Percentiles rank a stretch among this genome's conserved stretches.
Conservation (phyloP, 2,329 filamentous ascomycete species). For the Xylaria polymorpha region DNA sequence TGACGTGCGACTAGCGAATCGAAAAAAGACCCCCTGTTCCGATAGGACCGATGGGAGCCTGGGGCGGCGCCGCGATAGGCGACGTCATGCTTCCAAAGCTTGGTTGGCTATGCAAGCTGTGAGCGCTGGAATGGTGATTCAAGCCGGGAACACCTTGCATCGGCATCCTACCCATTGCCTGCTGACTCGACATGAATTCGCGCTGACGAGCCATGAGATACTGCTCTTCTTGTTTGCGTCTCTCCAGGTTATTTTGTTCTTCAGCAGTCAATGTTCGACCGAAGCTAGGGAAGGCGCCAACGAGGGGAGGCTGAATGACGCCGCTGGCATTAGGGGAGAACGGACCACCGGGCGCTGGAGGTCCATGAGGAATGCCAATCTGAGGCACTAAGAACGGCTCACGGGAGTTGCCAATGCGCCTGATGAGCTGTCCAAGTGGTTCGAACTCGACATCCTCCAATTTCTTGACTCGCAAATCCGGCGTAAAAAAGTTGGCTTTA, state of each 20-base stretch:
- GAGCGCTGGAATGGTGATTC: slow-evolving; percentile 93
- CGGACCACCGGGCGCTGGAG: slow-evolving; percentile 65
- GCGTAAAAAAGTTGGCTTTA: slow-evolving; percentile 96
- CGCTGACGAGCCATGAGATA: slow-evolving; percentile 96
- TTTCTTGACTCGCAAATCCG: slow-evolving; percentile 94
- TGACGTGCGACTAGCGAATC: slow-evolving; percentile 65
- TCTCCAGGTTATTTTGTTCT: slow-evolving; percentile 96
- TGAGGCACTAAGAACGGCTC: slow-evolving; percentile 98
- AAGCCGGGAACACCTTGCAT: slow-evolving; percentile 69
- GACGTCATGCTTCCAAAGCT: slow-evolving; percentile 95
- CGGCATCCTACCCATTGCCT: slow-evolving; percentile 79
- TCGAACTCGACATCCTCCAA: slow-evolving; percentile 94
- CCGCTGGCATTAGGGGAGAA: slow-evolving; percentile 64
- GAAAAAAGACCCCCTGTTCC: slow-evolving; percentile 77
- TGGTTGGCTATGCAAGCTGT: slow-evolving; percentile 95
- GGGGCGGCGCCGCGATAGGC: slow-evolving; percentile 72
- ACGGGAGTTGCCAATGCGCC: slow-evolving; percentile 94
- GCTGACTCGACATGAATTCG: slow-evolving; percentile 89
- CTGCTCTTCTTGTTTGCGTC: slow-evolving; percentile 97
- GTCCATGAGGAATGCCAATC: slow-evolving; percentile 92
- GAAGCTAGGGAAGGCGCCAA: slow-evolving; percentile 94
- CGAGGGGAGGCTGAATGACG: slow-evolving; percentile 85
- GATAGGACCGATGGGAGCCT: slow-evolving; percentile 67
- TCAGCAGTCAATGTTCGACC: slow-evolving; percentile 96
- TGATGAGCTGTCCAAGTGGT: slow-evolving; percentile 91